Evolutionary conservation across 495 filamentous ascomycete species (phyloP), one percentile per base, ranked within the genome.

Genomic region (Podospora conica): DNA sequence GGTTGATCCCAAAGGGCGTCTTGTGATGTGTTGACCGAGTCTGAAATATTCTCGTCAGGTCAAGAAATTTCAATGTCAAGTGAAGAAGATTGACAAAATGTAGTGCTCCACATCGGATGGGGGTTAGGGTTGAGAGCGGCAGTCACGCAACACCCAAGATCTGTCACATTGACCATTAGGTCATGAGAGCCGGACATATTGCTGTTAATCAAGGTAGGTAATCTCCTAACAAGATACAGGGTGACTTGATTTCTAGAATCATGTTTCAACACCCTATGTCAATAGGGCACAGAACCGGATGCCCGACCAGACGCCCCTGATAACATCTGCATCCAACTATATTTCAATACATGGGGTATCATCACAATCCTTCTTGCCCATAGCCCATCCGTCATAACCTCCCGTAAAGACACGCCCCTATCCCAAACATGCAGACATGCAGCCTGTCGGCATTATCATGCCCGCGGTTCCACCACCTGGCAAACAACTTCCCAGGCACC

Each of bases 331-430:
- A 18, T 7, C 18, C 3, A n/a, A n/a, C 6, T 22, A 24, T 24
- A 57, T 57, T 57, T 27, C 25, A 21, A 24, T 48, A 18, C 22
- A 25, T n/a, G 53, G 68, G 68, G 61, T 65, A 69, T 69, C 65
- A 65, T 70, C 31, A 15, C 24, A 60, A 56, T 65, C 53, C 29
- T 23, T 18, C 55, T 27, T 57, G 11, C 23, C 55, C 25, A 12
- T 24, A 57, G 23, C 55, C 55, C 11, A 57, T 18, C 21, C 55
- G 15, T 24, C 55, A 21, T 24, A 22, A 23, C 22, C 55, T n/a
- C 7, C 7, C 1, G 56, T 40, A 66, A 66, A 29, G 18, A 57
- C 55, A 57, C 11, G 5, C 15, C 22, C 55, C 55, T 23, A 18
- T 54, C n/a, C 18, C 40, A 48, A n/a, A 48, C 18, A n/a, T n/a